A percentile compares a stretch with the other conserved stretches of the same genome.
phyloP scores from a whole-genome alignment of 2,329 filamentous ascomycete species.

The Orbilia blumenaviensis region DNA sequence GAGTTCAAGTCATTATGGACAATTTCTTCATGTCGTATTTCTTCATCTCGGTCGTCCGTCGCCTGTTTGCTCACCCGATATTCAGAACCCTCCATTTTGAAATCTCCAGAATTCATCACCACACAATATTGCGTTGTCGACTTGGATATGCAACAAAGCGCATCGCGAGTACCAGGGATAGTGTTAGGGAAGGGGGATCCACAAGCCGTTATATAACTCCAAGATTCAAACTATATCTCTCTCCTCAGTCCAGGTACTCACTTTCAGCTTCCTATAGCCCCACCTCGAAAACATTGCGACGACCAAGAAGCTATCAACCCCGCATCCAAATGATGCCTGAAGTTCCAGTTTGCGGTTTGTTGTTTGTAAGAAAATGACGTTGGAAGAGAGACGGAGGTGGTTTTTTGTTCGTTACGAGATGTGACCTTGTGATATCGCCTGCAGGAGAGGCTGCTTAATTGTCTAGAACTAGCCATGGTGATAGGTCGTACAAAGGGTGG shows the following conservation, averaged over 20 bases:
- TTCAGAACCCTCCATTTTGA: conserved; percentile 43
- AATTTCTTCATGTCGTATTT: neutral
- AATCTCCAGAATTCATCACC: neutral
- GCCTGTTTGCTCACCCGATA: conserved; percentile 3
- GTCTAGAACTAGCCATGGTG: neutral
- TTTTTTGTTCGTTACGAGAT: neutral
- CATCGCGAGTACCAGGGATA: neutral
- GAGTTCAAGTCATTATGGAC: neutral
- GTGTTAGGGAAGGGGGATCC: neutral
- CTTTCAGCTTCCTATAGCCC: conserved; percentile 49
- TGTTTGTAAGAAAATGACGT: neutral
- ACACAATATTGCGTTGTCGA: conserved; percentile 14
- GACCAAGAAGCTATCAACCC: neutral
- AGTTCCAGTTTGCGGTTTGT: conserved; percentile 1
- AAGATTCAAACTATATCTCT: neutral
- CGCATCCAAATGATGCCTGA: conserved; percentile 52
- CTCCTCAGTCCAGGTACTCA: neutral
- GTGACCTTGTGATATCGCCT: neutral
- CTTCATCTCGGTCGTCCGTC: conserved; percentile 43
- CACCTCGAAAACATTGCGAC: conserved; percentile 40
- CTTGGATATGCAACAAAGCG: conserved; percentile 1
- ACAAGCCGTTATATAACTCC: too few species aligned
- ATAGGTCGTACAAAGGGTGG: conserved; percentile 2
- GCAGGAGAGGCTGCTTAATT: neutral
- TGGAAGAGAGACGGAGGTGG: neutral